A percentile compares a stretch with the other conserved stretches of the same genome.
phyloP scores from a whole-genome alignment of 495 filamentous ascomycete species.

The Articulospora tetracladia region DNA sequence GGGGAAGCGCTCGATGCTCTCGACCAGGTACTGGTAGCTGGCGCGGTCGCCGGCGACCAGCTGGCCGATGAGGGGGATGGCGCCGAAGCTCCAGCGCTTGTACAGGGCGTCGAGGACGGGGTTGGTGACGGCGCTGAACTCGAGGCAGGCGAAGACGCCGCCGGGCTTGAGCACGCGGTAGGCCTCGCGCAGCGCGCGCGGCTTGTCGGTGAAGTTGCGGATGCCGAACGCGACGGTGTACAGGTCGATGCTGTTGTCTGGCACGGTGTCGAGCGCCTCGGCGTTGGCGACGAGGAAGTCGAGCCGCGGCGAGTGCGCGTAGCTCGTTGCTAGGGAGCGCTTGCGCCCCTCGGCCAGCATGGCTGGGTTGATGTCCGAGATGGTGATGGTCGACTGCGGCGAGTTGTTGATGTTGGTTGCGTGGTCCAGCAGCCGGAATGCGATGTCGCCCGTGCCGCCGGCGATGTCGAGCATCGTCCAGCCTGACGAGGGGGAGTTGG shows the following conservation, averaged over 20 bases:
- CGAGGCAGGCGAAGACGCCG: constrained; percentile 93
- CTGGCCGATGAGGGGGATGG: constrained; percentile 93
- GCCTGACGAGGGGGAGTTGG: constrained; percentile 35
- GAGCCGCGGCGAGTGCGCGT: constrained; percentile 51
- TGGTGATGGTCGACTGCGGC: constrained; percentile 72
- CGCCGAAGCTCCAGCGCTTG: constrained; percentile 92
- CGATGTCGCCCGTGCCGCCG: constrained; percentile 96
- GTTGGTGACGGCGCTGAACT: constrained; percentile 83
- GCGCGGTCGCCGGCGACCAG: constrained; percentile 90
- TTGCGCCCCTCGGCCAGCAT: constrained; percentile 89
- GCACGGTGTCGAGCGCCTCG: constrained; percentile 63
- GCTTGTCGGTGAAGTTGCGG: constrained; percentile 90
- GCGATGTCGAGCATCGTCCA: constrained; percentile 95
- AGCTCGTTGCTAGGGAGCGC: constrained; percentile 58
- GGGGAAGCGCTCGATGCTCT: constrained; percentile 95
- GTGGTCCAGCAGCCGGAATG: constrained; percentile 93
- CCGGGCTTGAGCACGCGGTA: constrained; percentile 88
- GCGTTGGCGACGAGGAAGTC: constrained; percentile 87
- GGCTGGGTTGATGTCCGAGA: constrained; percentile 90
- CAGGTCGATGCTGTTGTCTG: constrained; percentile 67
- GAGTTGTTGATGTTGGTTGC: constrained; percentile 79
- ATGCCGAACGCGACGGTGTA: constrained; percentile 99
- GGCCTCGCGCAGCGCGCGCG: constrained; percentile 73
- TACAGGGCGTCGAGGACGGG: constrained; percentile 78
- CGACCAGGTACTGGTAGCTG: constrained; percentile 97